Evolutionary conservation across 2,329 filamentous ascomycete species (phyloP).

Genomic region (Arthrobotrys sphaeroides): DNA sequence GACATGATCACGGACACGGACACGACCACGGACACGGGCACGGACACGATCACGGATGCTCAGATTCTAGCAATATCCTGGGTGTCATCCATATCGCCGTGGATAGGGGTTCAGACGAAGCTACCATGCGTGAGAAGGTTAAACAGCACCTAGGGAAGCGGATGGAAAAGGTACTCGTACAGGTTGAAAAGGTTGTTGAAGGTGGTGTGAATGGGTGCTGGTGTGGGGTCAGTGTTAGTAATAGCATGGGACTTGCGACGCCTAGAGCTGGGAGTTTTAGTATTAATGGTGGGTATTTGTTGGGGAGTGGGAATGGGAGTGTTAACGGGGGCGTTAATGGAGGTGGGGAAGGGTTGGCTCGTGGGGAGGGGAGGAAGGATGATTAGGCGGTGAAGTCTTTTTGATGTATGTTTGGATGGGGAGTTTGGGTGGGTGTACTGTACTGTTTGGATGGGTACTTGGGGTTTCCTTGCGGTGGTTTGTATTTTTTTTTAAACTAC

Average conservation of each 20-base stretch:
- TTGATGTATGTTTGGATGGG: no score
- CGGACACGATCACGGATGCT: conserved; percentile 1
- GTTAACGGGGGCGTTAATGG: background rate
- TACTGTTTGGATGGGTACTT: background rate
- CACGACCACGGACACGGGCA: conserved; percentile 16
- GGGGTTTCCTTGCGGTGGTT: no score
- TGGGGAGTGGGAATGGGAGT: conserved; percentile 11
- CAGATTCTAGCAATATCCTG: conserved; percentile 22
- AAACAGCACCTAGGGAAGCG: conserved; percentile 35
- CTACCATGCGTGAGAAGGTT: conserved; percentile 17
- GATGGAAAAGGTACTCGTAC: conserved; percentile 42
- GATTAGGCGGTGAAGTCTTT: conserved; percentile 2
- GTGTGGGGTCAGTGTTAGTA: conserved; percentile 35
- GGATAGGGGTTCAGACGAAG: conserved; percentile 33
- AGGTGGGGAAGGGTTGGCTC: conserved; percentile 5
- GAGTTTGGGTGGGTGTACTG: no score
- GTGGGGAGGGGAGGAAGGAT: conserved; percentile 27
- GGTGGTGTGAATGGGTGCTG: conserved; percentile 19
- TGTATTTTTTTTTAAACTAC: no score
- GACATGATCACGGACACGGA: conserved; percentile 5
- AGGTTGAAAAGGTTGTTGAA: conserved; percentile 31
- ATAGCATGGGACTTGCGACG: conserved; percentile 29
- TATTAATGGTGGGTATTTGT: conserved; percentile 5
- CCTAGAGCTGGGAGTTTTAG: conserved; percentile 40
- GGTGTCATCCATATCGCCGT: conserved; percentile 45